Conservation (phyloP, 139 green algal genomes). For the Pleodorina starrii region DNA sequence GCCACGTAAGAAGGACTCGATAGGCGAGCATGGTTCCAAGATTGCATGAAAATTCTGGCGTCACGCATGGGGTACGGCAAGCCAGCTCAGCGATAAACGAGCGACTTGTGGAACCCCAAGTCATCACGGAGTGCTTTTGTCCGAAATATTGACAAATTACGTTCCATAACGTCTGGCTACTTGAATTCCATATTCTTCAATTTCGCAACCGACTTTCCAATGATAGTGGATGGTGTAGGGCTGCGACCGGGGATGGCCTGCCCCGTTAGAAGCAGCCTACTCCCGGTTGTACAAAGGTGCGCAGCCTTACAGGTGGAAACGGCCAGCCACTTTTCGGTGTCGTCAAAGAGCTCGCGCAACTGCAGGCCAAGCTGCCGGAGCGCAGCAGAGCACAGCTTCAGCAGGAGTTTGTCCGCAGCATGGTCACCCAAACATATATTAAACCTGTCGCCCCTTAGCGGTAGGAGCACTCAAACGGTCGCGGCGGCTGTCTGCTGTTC, state of each 20-base stretch:
- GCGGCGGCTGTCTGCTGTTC: conserved; percentile 12
- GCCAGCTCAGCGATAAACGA: too few relatives aligned
- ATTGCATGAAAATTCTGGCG: too few relatives aligned
- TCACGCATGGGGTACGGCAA: too few relatives aligned
- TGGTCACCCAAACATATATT: not conserved
- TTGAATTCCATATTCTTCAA: not conserved
- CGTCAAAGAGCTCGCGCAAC: not conserved
- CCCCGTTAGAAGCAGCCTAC: not conserved
- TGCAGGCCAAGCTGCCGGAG: not conserved
- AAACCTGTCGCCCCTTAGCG: not conserved
- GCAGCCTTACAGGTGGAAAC: not conserved
- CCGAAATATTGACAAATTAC: too few relatives aligned
- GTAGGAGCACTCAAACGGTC: not conserved
- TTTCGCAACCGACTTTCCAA: not conserved
- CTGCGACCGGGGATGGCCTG: not conserved
- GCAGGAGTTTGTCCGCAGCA: not conserved
- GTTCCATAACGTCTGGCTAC: too few relatives aligned
- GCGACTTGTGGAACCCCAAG: too few relatives aligned
- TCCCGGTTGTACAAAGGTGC: not conserved
- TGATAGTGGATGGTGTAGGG: not conserved
- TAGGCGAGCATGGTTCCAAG: too few relatives aligned
- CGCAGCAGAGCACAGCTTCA: not conserved
- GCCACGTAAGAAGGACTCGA: too few relatives aligned
- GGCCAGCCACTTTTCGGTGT: not conserved
- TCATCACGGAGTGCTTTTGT: too few relatives aligned